These are phyloP conservation scores for Durotheca rogersii DNA, from an alignment of 495 filamentous ascomycete genomes.

Conservation along the genomic window DNA sequence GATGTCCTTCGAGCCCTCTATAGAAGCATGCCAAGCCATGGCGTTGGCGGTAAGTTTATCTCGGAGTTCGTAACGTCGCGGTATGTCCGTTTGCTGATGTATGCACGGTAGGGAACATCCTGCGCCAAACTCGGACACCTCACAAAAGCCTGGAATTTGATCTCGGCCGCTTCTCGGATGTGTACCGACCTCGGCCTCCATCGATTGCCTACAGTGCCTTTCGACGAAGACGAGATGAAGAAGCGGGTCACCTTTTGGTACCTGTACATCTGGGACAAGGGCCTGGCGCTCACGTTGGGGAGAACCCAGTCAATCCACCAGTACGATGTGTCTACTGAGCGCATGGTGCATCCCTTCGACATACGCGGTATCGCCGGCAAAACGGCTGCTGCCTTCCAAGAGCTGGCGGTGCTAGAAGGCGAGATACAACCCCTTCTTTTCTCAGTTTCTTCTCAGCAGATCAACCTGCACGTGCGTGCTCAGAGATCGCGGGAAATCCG, in stretches of 20 bases:
- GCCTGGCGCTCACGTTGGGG: slow-evolving; percentile 60
- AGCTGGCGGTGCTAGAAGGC: not conserved
- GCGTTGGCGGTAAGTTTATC: slow-evolving; percentile 26
- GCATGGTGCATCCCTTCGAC: not conserved
- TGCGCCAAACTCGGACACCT: slow-evolving; percentile 31
- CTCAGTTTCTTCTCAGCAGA: not conserved
- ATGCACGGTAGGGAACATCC: slow-evolving; percentile 18
- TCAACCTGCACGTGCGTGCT: not conserved
- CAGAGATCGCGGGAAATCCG: not conserved
- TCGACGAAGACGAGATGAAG: slow-evolving; percentile 28
- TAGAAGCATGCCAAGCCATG: slow-evolving; percentile 29
- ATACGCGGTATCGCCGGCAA: not conserved
- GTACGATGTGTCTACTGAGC: slow-evolving; percentile 51
- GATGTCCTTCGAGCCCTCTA: slow-evolving; percentile 31
- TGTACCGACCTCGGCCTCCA: slow-evolving; percentile 29
- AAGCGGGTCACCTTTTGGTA: slow-evolving; percentile 59
- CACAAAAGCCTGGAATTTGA: slow-evolving; percentile 29
- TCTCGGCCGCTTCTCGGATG: slow-evolving; percentile 23
- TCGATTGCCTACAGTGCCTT: slow-evolving; percentile 32
- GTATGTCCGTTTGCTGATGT: too few species aligned
- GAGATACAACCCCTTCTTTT: not conserved
- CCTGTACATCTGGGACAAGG: slow-evolving; percentile 58
- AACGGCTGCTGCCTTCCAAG: not conserved
- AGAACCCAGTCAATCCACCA: slow-evolving; percentile 61
- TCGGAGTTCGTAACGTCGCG: too few species aligned